Percentiles rank a stretch among this genome's conserved stretches.
phyloP scores from a whole-genome alignment of 805 yeast genomes.

The Zygosaccharomyces bisporus region DNA sequence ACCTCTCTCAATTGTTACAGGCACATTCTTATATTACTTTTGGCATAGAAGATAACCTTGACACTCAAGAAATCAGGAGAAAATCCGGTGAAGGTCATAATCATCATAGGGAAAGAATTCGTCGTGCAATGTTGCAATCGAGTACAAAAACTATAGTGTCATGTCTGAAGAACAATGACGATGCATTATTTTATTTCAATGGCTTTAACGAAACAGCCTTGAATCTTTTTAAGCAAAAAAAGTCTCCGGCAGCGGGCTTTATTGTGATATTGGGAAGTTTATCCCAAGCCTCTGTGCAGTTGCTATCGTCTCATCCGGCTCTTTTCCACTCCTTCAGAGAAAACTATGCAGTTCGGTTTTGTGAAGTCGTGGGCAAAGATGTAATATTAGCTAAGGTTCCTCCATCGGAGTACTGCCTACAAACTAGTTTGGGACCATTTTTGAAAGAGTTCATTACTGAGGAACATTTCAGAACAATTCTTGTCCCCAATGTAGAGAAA shows the following conservation, averaged over 20 bases:
- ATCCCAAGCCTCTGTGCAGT: slow-evolving; percentile 30
- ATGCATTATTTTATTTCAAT: slow-evolving; percentile 14
- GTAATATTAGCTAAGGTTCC: slow-evolving; percentile 46
- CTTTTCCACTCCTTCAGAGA: slow-evolving; percentile 23
- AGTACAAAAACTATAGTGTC: slow-evolving; percentile 28
- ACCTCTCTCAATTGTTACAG: slow-evolving; percentile 40
- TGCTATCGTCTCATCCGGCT: slow-evolving; percentile 21
- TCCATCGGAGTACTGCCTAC: slow-evolving; percentile 42
- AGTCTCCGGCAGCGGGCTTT: slow-evolving; percentile 36
- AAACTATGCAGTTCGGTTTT: slow-evolving; percentile 18
- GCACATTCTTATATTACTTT: slow-evolving; percentile 36
- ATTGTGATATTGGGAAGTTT: slow-evolving; percentile 39
- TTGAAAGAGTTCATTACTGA: slow-evolving; percentile 42
- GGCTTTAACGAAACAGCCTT: slow-evolving; percentile 13
- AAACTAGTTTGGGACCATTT: slow-evolving; percentile 43
- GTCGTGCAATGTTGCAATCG: slow-evolving; percentile 36
- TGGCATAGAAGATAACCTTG: slow-evolving; percentile 28
- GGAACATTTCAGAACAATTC: slow-evolving; percentile 36
- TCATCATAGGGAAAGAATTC: slow-evolving; percentile 41
- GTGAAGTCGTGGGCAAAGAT: slow-evolving; percentile 37
- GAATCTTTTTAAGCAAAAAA: slow-evolving; percentile 19
- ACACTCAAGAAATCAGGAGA: slow-evolving; percentile 25
- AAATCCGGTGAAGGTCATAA: slow-evolving; percentile 28
- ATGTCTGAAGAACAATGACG: slow-evolving; percentile 8
- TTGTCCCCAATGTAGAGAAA: slow-evolving; percentile 67